These are phyloP conservation scores for Phytophthora sojae DNA, from an alignment of 352 stramenopile genomes.

Conservation along the genomic window DNA sequence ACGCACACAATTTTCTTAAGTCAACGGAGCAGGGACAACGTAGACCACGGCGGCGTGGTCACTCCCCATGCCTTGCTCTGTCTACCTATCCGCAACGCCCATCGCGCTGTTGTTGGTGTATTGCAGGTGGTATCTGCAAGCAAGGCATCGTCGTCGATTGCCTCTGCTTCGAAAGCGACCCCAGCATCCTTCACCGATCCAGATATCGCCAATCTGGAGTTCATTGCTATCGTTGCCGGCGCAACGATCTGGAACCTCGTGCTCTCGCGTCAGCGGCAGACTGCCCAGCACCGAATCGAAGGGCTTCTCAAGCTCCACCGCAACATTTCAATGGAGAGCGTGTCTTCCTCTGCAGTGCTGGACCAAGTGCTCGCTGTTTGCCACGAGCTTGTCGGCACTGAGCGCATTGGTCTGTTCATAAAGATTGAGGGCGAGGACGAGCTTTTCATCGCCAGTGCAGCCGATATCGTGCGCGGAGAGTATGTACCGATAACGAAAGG, in stretches of 20 bases:
- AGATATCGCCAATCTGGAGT: slow-evolving; percentile 61
- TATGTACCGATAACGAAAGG: slow-evolving; percentile 79
- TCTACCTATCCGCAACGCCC: slow-evolving; percentile 73
- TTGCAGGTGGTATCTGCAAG: slow-evolving; percentile 51
- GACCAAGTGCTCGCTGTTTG: slow-evolving; percentile 77
- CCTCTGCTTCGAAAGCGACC: slow-evolving; percentile 4
- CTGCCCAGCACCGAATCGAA: slow-evolving; percentile 74
- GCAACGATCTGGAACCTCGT: slow-evolving; percentile 78
- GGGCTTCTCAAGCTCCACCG: slow-evolving; percentile 72
- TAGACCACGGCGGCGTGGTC: slow-evolving; percentile 24
- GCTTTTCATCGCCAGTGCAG: slow-evolving; percentile 67
- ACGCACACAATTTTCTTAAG: slow-evolving; percentile 68
- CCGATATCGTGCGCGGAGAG: slow-evolving; percentile 67
- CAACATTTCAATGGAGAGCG: slow-evolving; percentile 76
- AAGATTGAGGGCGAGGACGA: slow-evolving; percentile 76
- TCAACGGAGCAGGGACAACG: slow-evolving; percentile 25
- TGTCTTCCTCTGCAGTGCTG: slow-evolving; percentile 58
- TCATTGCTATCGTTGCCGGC: slow-evolving; percentile 62
- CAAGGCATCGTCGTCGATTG: slow-evolving; percentile 11
- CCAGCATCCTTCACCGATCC: slow-evolving; percentile 45
- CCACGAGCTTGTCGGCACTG: slow-evolving; percentile 70
- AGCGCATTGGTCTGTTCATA: slow-evolving; percentile 76
- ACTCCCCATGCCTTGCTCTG: slow-evolving; percentile 60
- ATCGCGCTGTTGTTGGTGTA: slow-evolving; percentile 63
- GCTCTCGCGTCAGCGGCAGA: slow-evolving; percentile 67